Evolutionary conservation across 805 yeast genomes (phyloP), one percentile per base, ranked within the genome.

Genomic region (Spathaspora passalidarum): DNA sequence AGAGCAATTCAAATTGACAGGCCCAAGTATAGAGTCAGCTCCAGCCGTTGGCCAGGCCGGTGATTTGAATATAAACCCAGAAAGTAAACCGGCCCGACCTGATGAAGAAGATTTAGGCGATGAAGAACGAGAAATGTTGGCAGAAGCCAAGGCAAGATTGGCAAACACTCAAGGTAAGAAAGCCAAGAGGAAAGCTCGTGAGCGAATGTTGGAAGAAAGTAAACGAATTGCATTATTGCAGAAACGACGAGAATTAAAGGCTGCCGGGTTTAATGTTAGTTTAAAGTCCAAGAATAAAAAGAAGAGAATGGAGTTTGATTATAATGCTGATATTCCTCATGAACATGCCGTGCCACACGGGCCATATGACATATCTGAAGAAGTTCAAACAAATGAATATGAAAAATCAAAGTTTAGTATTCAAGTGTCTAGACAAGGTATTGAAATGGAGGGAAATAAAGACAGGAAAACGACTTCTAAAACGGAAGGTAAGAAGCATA

Each of bases 131-230:
- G 97, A 92, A 61, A 89, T 91, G 97, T 64, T 91, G 6, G 81
- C 88, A n/a, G 99, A 94, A 60, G 99, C 99, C 0, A 78, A 85
- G 40, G 96, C 97, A 1, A 78, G 99, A 54, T 69, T 92, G 51
- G 88, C 96, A 10, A 91, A 89, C 56, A 90, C 97, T 0, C 89
- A 86, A 61, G 99, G 98, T 49, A 90, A 91, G 54, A 92, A 92
- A 63, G 97, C 97, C 0, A 88, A 91, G 48, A 68, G 98, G 48
- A 89, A 91, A 59, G 88, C 84, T 2, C 72, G 97, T 47, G 98
- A 92, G 60, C 70, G 94, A 42, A 76, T 87, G 78, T 67, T 89
- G 38, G 87, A 83, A 42, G 96, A 90, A 57, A 86, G 88, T 48
- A 77, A 81, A 54, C 67, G 95, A 25, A 73, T 89, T 18, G 87